Base-by-base conservation (phyloP, 2,329 filamentous ascomycete genomes). In the Fusarium sp. region DNA sequence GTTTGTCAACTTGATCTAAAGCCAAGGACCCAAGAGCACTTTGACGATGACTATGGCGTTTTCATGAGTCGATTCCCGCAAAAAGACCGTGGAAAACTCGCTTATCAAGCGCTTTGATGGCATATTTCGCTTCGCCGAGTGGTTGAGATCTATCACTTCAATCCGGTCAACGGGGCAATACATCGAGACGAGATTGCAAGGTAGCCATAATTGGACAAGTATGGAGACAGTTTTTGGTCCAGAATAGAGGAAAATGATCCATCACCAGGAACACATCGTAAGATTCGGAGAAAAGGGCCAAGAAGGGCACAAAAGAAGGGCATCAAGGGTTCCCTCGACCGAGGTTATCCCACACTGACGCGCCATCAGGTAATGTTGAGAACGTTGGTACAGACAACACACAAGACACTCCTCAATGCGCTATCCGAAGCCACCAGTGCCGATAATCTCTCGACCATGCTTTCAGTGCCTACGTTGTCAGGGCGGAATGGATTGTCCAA, bases 121-220 rank as follows among this genome's bases (percentile, higher is more conserved):
- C 9, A 87, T 86, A 79, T 89, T 89, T 60, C 85, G 81, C 75
- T 89, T 88, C 49, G 81, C 79, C 2, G 85, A 86, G 3, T 87
- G 81, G 76, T 86, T 85, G 64, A 88, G 33, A 23, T 33, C 25
- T 6, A 62, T 46, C 29, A 61, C 61, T 40, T 18, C 18, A n/a
- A 36, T 40, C 10, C 18, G 25, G 16, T 38, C 44, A 8, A 54
- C 49, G 11, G 33, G 31, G 27, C 16, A 53, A n/a, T 62, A 6
- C 6, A 29, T 14, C 36, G 42, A 34, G 9, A 63, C 58, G n/a
- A 67, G 36, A 33, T 29, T 46, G 33, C 16, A 42, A 44, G 23
- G 42, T 29, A 14, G 20, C 1, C 53, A 62, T 56, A 40, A 50
- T 50, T n/a, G 34, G 27, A 31, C 6, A 23, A 40, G 16, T 51